Conservation (phyloP, 2,329 filamentous ascomycete species). For the Talaromyces sp. region DNA sequence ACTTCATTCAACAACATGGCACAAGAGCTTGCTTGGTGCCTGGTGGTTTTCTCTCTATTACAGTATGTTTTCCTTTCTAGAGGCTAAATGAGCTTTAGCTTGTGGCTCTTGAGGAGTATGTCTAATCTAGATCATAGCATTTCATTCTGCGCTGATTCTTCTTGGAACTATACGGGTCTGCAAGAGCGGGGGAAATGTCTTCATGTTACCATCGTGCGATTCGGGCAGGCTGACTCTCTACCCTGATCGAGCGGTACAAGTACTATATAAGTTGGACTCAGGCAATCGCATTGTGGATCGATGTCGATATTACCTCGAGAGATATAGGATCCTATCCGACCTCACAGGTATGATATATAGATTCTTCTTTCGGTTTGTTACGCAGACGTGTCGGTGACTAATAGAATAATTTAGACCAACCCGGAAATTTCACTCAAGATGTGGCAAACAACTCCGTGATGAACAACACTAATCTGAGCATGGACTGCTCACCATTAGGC, state of each 20-base stretch:
- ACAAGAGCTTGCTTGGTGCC: constrained; percentile 32
- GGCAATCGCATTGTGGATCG: background rate
- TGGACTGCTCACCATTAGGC: background rate
- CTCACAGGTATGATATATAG: background rate
- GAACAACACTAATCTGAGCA: background rate
- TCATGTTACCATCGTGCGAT: background rate
- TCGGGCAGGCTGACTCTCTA: background rate
- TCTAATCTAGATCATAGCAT: background rate
- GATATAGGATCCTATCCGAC: background rate
- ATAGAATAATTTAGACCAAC: background rate
- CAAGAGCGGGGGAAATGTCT: background rate
- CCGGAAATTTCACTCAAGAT: background rate
- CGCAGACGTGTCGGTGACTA: background rate
- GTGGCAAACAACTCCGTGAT: background rate
- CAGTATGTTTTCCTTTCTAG: constrained; percentile 17
- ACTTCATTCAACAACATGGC: constrained; percentile 22
- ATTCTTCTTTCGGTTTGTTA: background rate
- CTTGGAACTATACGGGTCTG: background rate
- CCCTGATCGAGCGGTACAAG: background rate
- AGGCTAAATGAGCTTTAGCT: background rate
- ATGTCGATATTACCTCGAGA: background rate
- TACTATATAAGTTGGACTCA: background rate
- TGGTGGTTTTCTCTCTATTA: constrained; percentile 46
- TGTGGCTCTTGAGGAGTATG: background rate
- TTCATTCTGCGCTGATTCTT: background rate